A percentile compares a stretch with the other conserved stretches of the same genome.
These are phyloP conservation scores for Chaetomiaceae sp. DNA, from an alignment of 2,329 filamentous ascomycete species.

Conservation along the genomic window DNA sequence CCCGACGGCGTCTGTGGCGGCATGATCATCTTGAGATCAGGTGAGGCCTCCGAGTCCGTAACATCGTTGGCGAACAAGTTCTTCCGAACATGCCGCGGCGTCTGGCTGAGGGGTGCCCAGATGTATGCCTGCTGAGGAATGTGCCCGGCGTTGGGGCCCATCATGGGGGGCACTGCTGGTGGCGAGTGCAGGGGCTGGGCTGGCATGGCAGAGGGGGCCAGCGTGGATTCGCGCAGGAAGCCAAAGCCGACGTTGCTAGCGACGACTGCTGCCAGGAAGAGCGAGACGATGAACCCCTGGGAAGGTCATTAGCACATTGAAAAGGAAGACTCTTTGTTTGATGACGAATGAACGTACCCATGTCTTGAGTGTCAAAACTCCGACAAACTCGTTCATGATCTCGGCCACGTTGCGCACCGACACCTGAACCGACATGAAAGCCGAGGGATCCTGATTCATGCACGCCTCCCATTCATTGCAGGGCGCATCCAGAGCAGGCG, in stretches of 20 bases:
- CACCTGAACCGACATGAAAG: conserved; percentile 75
- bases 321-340: too few relatives aligned
- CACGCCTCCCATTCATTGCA: conserved; percentile 83
- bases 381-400: conserved; percentile 91
- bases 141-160: conserved; percentile 26
- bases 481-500: conserved; percentile 66
- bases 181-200: conserved; percentile 27
- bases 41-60: conserved; percentile 50
- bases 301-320: conserved; percentile 16
- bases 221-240: conserved; percentile 31
- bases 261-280: conserved; percentile 44
- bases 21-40: conserved; percentile 39
- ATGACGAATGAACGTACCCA: conserved; percentile 42
- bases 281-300: conserved; percentile 48
- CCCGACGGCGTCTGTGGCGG: conserved; percentile 43
- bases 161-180: conserved; percentile 24
- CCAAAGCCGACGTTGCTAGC: conserved; percentile 48
- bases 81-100: conserved; percentile 42
- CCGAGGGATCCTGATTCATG: conserved; percentile 77
- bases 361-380: conserved; percentile 80
- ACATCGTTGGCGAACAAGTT: conserved; percentile 38
- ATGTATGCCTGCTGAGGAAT: conserved; percentile 41
- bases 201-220: conserved; percentile 23
- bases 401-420: conserved; percentile 84
- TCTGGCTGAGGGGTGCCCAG: conserved; percentile 45